Conservation (phyloP, 495 filamentous ascomycete genomes). For the Xylaria flabelliformis region DNA sequence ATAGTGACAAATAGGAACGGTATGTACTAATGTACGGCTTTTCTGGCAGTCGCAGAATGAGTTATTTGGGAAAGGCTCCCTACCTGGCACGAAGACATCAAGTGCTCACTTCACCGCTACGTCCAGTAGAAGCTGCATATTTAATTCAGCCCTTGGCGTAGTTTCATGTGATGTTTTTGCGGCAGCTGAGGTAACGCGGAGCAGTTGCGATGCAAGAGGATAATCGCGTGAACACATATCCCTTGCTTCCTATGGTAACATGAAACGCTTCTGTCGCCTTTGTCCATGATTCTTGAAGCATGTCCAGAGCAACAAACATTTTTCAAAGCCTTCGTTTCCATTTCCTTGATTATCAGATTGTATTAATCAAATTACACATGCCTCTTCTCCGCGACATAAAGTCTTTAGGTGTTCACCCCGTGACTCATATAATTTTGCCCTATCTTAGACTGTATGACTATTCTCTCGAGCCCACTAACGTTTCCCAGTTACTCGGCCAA, state of each 20-base stretch:
- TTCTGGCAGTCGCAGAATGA: no score
- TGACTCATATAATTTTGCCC: neutral
- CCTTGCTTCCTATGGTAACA: neutral
- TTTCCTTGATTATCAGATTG: neutral
- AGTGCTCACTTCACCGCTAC: no score
- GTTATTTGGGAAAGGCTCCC: no score
- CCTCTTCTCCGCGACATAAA: neutral
- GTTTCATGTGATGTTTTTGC: neutral
- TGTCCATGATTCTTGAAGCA: neutral
- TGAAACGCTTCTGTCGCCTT: neutral
- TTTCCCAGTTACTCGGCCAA: neutral
- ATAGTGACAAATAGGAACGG: no score
- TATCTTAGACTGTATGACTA: neutral
- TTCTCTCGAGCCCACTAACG: neutral
- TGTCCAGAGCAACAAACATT: neutral
- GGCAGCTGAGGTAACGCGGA: neutral
- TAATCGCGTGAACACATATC: neutral
- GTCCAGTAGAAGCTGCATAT: no score
- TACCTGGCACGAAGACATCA: no score
- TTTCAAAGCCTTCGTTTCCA: neutral
- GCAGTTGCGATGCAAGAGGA: neutral
- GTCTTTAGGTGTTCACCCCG: no score
- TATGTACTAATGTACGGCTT: no score
- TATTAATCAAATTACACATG: neutral
- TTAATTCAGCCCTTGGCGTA: no score